phyloP scores from a whole-genome alignment of 2,329 filamentous ascomycete species.

The Geosmithia putterillii region DNA sequence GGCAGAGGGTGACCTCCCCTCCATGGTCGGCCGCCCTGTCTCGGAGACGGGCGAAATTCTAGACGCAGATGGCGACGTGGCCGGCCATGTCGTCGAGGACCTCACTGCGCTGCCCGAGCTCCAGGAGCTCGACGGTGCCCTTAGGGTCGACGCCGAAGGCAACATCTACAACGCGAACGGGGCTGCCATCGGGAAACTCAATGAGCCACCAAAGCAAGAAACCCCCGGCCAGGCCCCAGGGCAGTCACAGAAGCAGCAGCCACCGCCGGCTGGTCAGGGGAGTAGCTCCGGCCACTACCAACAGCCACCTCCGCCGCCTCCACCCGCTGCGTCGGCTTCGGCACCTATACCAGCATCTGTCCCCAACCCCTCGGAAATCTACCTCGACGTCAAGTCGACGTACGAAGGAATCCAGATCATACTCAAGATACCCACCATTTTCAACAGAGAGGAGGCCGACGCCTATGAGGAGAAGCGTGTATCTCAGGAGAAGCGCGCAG shows the following conservation, averaged over 20 bases:
- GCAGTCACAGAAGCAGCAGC: not conserved
- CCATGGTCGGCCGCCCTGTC: conserved; percentile 38
- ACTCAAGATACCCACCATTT: conserved; percentile 44
- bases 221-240: no score
- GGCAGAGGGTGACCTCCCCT: conserved; percentile 39
- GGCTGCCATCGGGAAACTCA: conserved; percentile 51
- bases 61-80: conserved; percentile 67
- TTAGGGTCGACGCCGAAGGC: conserved; percentile 43
- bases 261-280: not conserved
- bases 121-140: conserved; percentile 36
- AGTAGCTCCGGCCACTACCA: not conserved
- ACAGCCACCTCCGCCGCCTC: no score
- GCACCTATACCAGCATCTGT: conserved; percentile 13
- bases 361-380: conserved; percentile 39
- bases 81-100: conserved; percentile 57
- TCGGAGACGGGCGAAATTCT: conserved; percentile 40
- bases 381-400: conserved; percentile 44
- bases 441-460: conserved; percentile 19
- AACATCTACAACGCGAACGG: conserved; percentile 46
- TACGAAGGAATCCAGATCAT: conserved; percentile 44
- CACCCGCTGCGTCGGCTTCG: not conserved
- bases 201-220: conserved; percentile 16
- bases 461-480: no score
- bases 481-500: no score
- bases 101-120: conserved; percentile 29